Percentiles rank a stretch among this genome's conserved stretches.
Evolutionary conservation across 768 basidiomycete genomes (phyloP).

Genomic region (Kwoniella heveanensis): DNA sequence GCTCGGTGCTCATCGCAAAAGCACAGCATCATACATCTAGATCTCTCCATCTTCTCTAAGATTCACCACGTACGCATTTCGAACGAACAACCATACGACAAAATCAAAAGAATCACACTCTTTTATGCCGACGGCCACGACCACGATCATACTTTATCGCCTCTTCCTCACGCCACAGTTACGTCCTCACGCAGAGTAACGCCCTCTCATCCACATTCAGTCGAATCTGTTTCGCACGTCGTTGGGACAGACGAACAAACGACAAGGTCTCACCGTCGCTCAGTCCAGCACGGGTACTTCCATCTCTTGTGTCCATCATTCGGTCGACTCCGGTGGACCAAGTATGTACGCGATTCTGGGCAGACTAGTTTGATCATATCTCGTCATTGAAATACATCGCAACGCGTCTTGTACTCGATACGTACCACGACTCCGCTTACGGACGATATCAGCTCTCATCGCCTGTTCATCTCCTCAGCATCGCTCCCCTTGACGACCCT

Average conservation of each 20-base stretch:
- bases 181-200: not conserved
- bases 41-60: not conserved
- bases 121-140: not conserved
- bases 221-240: too few species aligned
- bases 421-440: not conserved
- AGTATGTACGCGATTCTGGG: not conserved
- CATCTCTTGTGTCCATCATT: too few species aligned
- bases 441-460: not conserved
- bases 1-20: not conserved
- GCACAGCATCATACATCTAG: not conserved
- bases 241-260: too few species aligned
- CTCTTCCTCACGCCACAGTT: not conserved
- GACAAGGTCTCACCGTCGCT: not conserved
- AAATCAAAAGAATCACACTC: not conserved
- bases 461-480: not conserved
- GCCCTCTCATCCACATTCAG: not conserved
- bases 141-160: not conserved
- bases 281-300: not conserved
- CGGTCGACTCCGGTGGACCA: not conserved
- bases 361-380: not conserved
- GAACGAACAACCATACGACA: too few species aligned
- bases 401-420: not conserved
- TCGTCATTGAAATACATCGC: not conserved
- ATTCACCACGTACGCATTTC: not conserved
- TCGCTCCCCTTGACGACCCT: not conserved